phyloP scores from a whole-genome alignment of 495 filamentous ascomycete genomes.

The Penicillium macrosclerotiorum region DNA sequence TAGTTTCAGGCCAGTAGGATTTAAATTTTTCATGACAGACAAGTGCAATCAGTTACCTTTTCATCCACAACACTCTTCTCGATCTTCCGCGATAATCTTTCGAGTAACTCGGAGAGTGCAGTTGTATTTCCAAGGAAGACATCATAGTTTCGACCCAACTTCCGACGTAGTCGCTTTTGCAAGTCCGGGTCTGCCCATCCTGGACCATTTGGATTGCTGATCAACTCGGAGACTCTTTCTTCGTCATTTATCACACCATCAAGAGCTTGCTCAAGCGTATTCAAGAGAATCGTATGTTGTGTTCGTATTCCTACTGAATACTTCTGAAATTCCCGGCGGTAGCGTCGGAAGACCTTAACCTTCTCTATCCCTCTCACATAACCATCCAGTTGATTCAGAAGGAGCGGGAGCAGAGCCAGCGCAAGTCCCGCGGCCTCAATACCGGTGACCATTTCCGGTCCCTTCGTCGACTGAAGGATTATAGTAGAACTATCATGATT shows the following conservation, averaged over 20 bases:
- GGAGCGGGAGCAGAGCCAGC: conserved; percentile 25
- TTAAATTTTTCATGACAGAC: too few relatives aligned
- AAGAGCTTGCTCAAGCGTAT: conserved; percentile 25
- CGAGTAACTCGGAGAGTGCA: background rate
- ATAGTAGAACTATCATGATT: background rate
- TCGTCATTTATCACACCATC: conserved; percentile 21
- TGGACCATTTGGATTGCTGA: conserved; percentile 6
- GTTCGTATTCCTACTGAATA: conserved; percentile 17
- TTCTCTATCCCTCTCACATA: conserved; percentile 26
- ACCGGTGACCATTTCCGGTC: conserved; percentile 19
- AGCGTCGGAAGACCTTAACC: conserved; percentile 16
- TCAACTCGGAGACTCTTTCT: conserved; percentile 7
- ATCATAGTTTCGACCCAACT: conserved; percentile 17
- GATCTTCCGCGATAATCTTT: background rate
- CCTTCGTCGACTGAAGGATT: background rate
- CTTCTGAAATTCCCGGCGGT: conserved; percentile 17
- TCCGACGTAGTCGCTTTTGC: conserved; percentile 2
- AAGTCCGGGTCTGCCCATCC: conserved; percentile 10
- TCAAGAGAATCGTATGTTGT: conserved; percentile 18
- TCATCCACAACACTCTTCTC: too few relatives aligned
- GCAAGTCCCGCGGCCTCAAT: conserved; percentile 26
- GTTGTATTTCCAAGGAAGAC: conserved; percentile 5
- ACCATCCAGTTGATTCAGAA: conserved; percentile 24
- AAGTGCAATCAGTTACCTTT: background rate
- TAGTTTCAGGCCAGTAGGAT: too few relatives aligned